Evolutionary conservation across 148 eudicot genomes (phyloP).

Genomic region (Talinum fruticosum): DNA sequence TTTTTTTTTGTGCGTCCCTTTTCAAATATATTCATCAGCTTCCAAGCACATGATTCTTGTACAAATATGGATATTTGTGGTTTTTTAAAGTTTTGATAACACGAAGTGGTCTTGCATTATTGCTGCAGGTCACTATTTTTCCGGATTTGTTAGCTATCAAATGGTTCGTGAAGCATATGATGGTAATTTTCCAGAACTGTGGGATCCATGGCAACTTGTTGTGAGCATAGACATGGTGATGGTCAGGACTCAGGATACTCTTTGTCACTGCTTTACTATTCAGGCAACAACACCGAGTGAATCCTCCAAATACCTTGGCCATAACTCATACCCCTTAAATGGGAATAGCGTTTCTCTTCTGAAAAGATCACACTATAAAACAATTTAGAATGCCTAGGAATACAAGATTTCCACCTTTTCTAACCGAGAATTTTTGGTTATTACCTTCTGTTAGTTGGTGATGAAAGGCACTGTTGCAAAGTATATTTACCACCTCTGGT

Average conservation of each 20-base stretch:
- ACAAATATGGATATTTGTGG: background rate
- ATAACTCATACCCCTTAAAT: background rate
- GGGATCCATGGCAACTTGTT: background rate
- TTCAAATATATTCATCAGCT: background rate
- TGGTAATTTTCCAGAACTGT: slow-evolving; percentile 41
- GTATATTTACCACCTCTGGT: background rate
- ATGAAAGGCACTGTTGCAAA: background rate
- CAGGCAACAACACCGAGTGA: background rate
- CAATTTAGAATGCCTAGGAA: background rate
- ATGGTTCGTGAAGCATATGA: slow-evolving; percentile 98
- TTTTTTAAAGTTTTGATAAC: background rate
- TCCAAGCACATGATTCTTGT: background rate
- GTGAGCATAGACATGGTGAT: background rate
- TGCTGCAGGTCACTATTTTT: slow-evolving; percentile 84
- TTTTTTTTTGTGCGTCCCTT: background rate
- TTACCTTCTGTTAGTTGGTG: background rate
- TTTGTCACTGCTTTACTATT: slow-evolving; percentile 6
- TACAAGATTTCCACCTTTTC: background rate
- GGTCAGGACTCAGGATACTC: background rate
- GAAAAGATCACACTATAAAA: background rate
- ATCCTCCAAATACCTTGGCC: background rate
- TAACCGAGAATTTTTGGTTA: background rate
- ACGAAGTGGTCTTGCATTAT: background rate
- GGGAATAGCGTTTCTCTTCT: background rate
- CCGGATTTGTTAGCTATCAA: slow-evolving; percentile 96